Base-by-base conservation (phyloP, 257 asterid genomes). In the Primulina huaijiensis region DNA sequence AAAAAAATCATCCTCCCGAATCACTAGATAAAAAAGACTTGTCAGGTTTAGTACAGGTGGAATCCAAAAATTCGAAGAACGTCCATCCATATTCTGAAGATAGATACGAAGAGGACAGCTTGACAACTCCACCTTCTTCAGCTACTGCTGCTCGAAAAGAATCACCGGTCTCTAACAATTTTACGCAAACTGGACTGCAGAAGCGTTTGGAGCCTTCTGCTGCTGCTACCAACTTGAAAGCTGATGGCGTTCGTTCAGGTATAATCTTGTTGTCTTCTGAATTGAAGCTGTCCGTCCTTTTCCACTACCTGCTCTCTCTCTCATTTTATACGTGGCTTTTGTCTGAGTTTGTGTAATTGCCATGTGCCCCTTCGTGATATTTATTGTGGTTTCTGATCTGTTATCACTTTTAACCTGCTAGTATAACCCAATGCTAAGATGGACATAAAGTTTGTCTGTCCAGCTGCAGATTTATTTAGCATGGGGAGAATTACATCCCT, bases 181-280 rank as follows among this genome's bases (percentile, higher is more conserved):
- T 62, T 74, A 31, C 9, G 31, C 78, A 65, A 38, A 66, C 64
- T 68, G 87, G 66, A 27, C 17, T 30, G 62, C 60, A 70, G 38
- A 77, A 75, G 65, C 71, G 56, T 40, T 71, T 69, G 73, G 77
- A 70, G 40, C 69, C 87, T 71, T 81, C 86, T 72, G 68, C 76
- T 71, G 72, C 74, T 62, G 37, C 78, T 21, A 43, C 58, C 59
- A 57, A 75, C 68, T 43, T 23, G 76, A 83, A n/a, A 65, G 70
- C 65, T 62, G 77, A 69, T 63, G 77, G 60, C 30, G 79, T 69
- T 59, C 83, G 76, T 79, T 77, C 86, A 79, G 94, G 96, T 87
- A 76, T 70, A 37, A 19, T 52, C 30, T 60, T 46, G 10, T 20
- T 62, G 14, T 75, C 56, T 52, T 37, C 33, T 50, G 62, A 74